Conservation (phyloP, 768 basidiomycete species). For the Tricholoma sp. region DNA sequence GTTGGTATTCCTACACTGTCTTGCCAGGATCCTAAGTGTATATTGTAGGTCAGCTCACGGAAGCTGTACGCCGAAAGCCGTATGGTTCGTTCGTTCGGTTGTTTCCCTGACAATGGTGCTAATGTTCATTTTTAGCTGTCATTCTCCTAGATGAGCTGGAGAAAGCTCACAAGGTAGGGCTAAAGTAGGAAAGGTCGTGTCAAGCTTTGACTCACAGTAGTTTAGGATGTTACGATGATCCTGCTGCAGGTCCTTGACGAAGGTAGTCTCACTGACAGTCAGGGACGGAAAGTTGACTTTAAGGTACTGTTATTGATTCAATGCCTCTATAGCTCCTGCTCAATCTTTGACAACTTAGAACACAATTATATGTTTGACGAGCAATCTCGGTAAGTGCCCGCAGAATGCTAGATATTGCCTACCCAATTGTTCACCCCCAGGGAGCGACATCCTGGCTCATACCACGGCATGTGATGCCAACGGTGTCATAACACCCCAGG, state of each 20-base stretch:
- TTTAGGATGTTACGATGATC: conserved; percentile 81
- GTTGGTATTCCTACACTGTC: conserved; percentile 1
- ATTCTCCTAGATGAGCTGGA: conserved; percentile 85
- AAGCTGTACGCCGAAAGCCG: conserved; percentile 86
- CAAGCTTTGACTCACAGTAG: not conserved
- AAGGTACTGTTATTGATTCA: conserved; percentile 41
- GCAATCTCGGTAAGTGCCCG: conserved; percentile 62
- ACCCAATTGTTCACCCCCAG: conserved; percentile 15
- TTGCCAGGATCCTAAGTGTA: not conserved
- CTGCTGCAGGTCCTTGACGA: conserved; percentile 90
- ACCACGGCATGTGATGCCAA: conserved; percentile 52
- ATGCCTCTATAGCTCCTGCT: not conserved
- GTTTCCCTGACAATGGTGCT: not conserved
- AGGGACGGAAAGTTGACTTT: conserved; percentile 90
- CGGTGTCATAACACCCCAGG: conserved; percentile 60
- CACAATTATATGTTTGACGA: conserved; percentile 88
- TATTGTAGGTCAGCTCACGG: conserved; percentile 66
- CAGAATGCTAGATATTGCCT: not conserved
- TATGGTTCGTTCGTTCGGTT: conserved; percentile 50
- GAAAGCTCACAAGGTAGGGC: conserved; percentile 78
- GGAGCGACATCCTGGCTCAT: conserved; percentile 70
- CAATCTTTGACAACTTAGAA: conserved; percentile 39
- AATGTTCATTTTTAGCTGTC: conserved; percentile 44
- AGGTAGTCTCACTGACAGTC: conserved; percentile 84
- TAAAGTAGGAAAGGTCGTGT: not conserved